Conservation (phyloP, 2,329 filamentous ascomycete species). For the Sarocladium strictum region DNA sequence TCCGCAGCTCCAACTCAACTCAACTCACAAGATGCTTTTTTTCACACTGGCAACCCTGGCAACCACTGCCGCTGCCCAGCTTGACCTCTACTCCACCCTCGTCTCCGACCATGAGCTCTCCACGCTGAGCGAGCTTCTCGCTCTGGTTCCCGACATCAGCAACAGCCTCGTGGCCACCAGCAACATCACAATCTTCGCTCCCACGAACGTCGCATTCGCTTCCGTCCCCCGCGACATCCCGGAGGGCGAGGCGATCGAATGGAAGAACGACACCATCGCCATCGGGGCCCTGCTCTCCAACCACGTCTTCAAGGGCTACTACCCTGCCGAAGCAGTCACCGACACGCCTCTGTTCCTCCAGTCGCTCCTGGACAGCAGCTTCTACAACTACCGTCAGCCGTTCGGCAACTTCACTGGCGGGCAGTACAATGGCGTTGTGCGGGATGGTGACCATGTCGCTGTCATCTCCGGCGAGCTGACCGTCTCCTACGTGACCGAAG, state of each 20-base stretch:
- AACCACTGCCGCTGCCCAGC: constrained; percentile 1
- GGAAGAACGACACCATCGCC: constrained; percentile 23
- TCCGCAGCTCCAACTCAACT: background rate
- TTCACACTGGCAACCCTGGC: constrained; percentile 5
- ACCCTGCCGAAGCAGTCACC: constrained; percentile 21
- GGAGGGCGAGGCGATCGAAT: constrained; percentile 25
- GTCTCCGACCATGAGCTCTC: constrained; percentile 9
- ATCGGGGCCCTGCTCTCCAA: constrained; percentile 25
- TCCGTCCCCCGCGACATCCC: constrained; percentile 24
- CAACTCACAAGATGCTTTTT: background rate
- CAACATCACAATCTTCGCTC: constrained; percentile 30
- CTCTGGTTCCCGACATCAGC: background rate
- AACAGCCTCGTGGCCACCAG: constrained; percentile 22
- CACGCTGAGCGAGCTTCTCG: constrained; percentile 3
- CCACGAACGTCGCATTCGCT: constrained; percentile 28
- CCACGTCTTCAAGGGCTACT: constrained; percentile 25
- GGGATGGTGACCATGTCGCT: constrained; percentile 23
- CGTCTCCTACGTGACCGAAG: constrained; percentile 26
- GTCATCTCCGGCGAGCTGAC: constrained; percentile 26
- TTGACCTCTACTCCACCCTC: constrained; percentile 1
- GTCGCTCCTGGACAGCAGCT: constrained; percentile 23
- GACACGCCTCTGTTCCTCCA: constrained; percentile 24
- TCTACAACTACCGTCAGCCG: constrained; percentile 25
- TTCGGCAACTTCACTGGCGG: constrained; percentile 31
- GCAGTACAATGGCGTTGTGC: constrained; percentile 28